phyloP scores from a whole-genome alignment of 2,329 filamentous ascomycete genomes.

The Hymenoscyphus linearis region DNA sequence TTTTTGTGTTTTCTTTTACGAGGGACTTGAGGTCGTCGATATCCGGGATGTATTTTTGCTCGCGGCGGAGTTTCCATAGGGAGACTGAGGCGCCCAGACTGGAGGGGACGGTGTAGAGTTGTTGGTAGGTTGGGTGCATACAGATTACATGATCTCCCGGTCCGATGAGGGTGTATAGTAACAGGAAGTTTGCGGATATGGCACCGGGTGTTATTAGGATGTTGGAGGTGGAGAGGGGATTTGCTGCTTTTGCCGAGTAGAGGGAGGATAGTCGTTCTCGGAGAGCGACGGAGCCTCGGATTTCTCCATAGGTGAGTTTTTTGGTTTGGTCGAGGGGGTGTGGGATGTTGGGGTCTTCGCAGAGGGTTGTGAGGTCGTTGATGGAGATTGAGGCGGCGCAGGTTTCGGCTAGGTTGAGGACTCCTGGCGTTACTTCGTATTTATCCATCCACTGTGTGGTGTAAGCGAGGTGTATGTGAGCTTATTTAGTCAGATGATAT shows the following conservation, averaged over 20 bases:
- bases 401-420: conserved; percentile 72
- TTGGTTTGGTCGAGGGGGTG: conserved; percentile 46
- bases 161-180: conserved; percentile 66
- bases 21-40: conserved; percentile 59
- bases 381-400: conserved; percentile 72
- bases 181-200: conserved; percentile 79
- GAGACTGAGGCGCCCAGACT: conserved; percentile 72
- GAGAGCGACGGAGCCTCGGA: conserved; percentile 60
- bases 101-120: conserved; percentile 70
- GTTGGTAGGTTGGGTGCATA: conserved; percentile 82
- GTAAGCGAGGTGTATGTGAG: not conserved
- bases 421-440: conserved; percentile 50
- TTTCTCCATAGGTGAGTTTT: conserved; percentile 67
- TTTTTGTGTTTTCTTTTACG: conserved; percentile 64
- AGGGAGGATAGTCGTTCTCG: conserved; percentile 59
- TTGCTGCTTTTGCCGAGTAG: conserved; percentile 51
- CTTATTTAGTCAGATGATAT: not conserved
- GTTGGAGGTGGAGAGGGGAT: conserved; percentile 50
- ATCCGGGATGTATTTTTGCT: conserved; percentile 62
- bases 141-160: conserved; percentile 80
- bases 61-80: conserved; percentile 64
- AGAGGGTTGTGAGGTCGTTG: conserved; percentile 57
- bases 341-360: conserved; percentile 43
- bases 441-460: conserved; percentile 55
- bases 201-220: conserved; percentile 75